Percentiles rank a stretch among this genome's conserved stretches.
These are phyloP conservation scores for Paramyrothecium roridum DNA, from an alignment of 2,329 filamentous ascomycete species.

Conservation along the genomic window DNA sequence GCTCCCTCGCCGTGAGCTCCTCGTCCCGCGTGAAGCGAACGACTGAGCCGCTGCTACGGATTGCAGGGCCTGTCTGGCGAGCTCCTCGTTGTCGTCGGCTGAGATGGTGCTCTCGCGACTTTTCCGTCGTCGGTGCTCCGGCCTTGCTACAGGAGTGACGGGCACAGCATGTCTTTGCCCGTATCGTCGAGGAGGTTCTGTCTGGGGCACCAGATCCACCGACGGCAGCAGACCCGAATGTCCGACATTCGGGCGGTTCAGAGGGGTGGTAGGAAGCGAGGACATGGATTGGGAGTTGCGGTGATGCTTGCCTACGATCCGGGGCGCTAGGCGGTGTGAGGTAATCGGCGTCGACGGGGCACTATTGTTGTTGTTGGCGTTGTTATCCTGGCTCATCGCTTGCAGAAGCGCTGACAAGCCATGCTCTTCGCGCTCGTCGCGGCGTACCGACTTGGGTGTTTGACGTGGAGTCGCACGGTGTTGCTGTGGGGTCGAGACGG, in stretches of 20 bases:
- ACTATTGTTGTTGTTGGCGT: conserved; percentile 56
- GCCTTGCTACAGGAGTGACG: conserved; percentile 39
- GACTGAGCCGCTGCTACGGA: conserved; percentile 47
- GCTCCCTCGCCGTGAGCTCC: conserved; percentile 18
- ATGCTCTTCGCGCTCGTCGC: conserved; percentile 50
- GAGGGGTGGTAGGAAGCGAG: conserved; percentile 76
- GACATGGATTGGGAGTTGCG: conserved; percentile 81
- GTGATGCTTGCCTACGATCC: conserved; percentile 59
- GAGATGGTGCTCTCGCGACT: conserved; percentile 87
- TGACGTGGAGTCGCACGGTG: conserved; percentile 47
- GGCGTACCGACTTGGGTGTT: conserved; percentile 40
- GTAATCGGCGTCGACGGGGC: conserved; percentile 67
- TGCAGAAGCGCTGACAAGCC: conserved; percentile 78
- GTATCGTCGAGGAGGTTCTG: conserved; percentile 50
- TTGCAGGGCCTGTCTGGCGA: conserved; percentile 51
- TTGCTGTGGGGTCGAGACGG: conserved; percentile 40
- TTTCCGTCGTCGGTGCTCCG: conserved; percentile 49
- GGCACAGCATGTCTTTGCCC: conserved; percentile 35
- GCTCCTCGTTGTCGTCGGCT: conserved; percentile 57
- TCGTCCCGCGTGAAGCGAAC: conserved; percentile 19
- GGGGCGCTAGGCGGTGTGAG: conserved; percentile 40
- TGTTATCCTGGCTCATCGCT: conserved; percentile 64
- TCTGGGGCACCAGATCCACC: conserved; percentile 58
- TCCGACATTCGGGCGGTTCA: conserved; percentile 45
- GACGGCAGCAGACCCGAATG: conserved; percentile 58